Base-by-base conservation (phyloP, 1,139 yeast species). In the Scheffersomyces titani region DNA sequence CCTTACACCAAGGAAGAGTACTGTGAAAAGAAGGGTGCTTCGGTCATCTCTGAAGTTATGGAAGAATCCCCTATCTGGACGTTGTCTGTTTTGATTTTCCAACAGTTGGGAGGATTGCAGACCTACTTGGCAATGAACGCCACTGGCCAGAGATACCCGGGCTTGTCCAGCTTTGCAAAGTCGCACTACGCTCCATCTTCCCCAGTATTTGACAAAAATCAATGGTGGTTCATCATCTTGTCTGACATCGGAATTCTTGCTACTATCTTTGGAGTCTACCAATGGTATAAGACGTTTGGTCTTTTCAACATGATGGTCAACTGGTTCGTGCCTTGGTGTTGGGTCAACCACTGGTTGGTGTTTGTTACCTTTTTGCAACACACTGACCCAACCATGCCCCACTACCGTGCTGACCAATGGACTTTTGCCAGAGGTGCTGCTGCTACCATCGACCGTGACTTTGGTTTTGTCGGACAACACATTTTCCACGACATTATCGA, bases 391-490 rank as follows among this genome's bases (percentile, higher is more conserved):
- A 64, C 75, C 49, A 77, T 85, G 79, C 88, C 89, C 49, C 89
- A 85, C 69, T 85, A 85, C 67, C 81, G 80, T 58, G 80, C 82
- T 57, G 65, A 70, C 50, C 85, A 84, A 70, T 85, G 89, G 89
- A 84, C 78, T 55, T 85, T 85, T 65, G 88, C 88, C 48, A 78
- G 87, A 71, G 89, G 89, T 66, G 89, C 89, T 50, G 88, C 88
- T 59, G 85, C 88, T 51, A 85, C 89, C 53, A 83, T 85, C 59
- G 89, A 85, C 67, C 76, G 89, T 70, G 78, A 84, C 63, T 84
- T 82, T 66, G 88, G 88, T n/a, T 82, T 83, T 63, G 71, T 83
- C 57, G 89, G 88, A 58, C 74, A 77, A 66, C 77, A 80, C 72
- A 76, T 84, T 63, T 84, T 85, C 82, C 89, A 85, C 65, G 88